These are phyloP conservation scores for Rhizopus stolonifer DNA, from an alignment of 371 early-diverging fungal genomes.

Conservation along the genomic window DNA sequence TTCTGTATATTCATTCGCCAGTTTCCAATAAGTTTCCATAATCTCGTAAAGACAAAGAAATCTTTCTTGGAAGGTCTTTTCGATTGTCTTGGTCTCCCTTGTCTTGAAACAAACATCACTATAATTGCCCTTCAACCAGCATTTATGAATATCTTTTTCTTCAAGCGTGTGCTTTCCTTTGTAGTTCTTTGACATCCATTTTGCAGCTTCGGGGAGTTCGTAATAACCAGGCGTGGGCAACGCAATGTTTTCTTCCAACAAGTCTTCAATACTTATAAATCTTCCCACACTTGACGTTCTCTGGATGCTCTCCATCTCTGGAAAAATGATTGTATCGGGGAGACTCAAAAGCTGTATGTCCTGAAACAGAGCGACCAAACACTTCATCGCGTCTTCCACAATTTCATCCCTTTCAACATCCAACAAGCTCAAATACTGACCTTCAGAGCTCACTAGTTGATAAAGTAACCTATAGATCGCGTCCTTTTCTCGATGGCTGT, in stretches of 20 bases:
- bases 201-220: conserved; percentile 19
- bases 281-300: conserved; percentile 13
- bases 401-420: background rate
- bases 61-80: background rate
- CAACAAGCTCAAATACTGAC: background rate
- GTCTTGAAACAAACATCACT: background rate
- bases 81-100: background rate
- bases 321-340: conserved; percentile 9
- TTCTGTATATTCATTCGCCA: conserved; percentile 14
- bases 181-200: conserved; percentile 20
- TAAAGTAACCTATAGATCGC: conserved; percentile 22
- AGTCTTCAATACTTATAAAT: conserved; percentile 25
- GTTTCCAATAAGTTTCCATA: conserved; percentile 11
- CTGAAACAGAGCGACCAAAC: conserved; percentile 33
- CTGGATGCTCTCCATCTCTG: conserved; percentile 9
- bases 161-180: too few relatives aligned
- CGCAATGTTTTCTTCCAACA: conserved; percentile 37
- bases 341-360: conserved; percentile 30
- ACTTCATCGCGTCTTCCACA: conserved; percentile 21
- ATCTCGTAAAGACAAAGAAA: conserved; percentile 16
- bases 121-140: background rate
- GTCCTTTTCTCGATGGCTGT: conserved; percentile 15
- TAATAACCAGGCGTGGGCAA: conserved; percentile 39
- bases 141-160: background rate
- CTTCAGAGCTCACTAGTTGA: conserved; percentile 16